These are phyloP conservation scores for Chaetomium sp. DNA, from an alignment of 2,329 filamentous ascomycete genomes.

Conservation along the genomic window DNA sequence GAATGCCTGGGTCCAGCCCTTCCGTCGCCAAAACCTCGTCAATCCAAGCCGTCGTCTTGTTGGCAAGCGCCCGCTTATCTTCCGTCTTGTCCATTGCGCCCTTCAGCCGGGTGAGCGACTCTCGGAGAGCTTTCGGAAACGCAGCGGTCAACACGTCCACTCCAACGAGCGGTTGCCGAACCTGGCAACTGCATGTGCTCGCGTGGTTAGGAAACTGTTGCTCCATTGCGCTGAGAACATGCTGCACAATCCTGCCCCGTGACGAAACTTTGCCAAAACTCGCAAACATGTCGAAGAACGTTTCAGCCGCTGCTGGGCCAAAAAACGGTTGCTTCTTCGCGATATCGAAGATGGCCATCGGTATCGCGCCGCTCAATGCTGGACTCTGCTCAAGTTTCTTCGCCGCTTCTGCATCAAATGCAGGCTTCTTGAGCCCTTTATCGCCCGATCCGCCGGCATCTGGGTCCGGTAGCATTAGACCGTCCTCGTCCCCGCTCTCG, in stretches of 20 bases:
- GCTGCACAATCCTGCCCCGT: slow-evolving; percentile 59
- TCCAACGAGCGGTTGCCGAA: slow-evolving; percentile 64
- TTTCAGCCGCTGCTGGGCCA: slow-evolving; percentile 57
- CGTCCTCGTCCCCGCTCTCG: slow-evolving; percentile 39
- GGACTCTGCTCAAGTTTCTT: slow-evolving; percentile 64
- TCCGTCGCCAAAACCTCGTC: slow-evolving; percentile 43
- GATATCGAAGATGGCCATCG: slow-evolving; percentile 83
- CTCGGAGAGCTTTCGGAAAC: slow-evolving; percentile 66
- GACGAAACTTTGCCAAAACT: slow-evolving; percentile 62
- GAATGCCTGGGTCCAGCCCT: slow-evolving; percentile 50
- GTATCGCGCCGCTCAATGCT: slow-evolving; percentile 86
- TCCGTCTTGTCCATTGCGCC: slow-evolving; percentile 39
- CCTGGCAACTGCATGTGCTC: slow-evolving; percentile 61
- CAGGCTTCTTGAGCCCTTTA: slow-evolving; percentile 33
- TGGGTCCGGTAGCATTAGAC: slow-evolving; percentile 40
- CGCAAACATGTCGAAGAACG: slow-evolving; percentile 75
- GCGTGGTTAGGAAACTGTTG: slow-evolving; percentile 53
- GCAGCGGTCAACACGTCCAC: slow-evolving; percentile 56
- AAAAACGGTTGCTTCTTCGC: slow-evolving; percentile 72
- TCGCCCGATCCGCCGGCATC: slow-evolving; percentile 27
- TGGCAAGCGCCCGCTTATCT: slow-evolving; percentile 40
- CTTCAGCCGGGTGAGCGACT: slow-evolving; percentile 57
- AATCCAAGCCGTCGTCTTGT: slow-evolving; percentile 49
- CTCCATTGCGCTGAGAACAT: slow-evolving; percentile 62
- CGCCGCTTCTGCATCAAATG: slow-evolving; percentile 39